Evolutionary conservation across 2,329 filamentous ascomycete genomes (phyloP).

Genomic region (Claviceps digitariae): DNA sequence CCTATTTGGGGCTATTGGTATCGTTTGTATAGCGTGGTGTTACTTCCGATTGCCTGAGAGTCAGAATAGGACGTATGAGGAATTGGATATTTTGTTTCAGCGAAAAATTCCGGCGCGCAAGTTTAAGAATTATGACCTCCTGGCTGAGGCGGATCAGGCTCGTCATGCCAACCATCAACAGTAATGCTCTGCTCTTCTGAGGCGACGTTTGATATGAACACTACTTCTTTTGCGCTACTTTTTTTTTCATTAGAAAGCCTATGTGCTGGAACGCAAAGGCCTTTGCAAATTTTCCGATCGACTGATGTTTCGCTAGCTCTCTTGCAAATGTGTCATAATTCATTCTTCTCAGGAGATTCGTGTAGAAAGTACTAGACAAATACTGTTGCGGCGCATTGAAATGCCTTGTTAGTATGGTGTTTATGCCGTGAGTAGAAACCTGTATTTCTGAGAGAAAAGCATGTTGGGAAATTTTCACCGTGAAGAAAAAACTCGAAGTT

Average conservation of each 20-base stretch:
- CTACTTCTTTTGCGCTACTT: not conserved
- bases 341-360: too few relatives aligned
- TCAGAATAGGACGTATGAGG: conserved; percentile 16
- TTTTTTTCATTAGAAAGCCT: not conserved
- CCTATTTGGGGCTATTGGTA: conserved; percentile 15
- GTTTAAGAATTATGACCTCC: conserved; percentile 9
- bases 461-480: too few relatives aligned
- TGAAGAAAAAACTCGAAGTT: too few relatives aligned
- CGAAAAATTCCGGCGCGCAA: conserved; percentile 7
- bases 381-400: too few relatives aligned
- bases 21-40: conserved; percentile 13
- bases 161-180: not conserved
- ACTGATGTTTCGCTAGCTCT: too few relatives aligned
- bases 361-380: too few relatives aligned
- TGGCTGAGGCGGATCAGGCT: conserved; percentile 6
- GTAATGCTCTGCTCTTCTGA: not conserved
- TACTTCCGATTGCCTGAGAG: conserved; percentile 19
- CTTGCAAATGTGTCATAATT: too few relatives aligned
- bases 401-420: too few relatives aligned
- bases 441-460: too few relatives aligned
- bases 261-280: too few relatives aligned
- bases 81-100: conserved; percentile 19
- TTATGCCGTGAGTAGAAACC: too few relatives aligned
- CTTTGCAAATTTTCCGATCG: too few relatives aligned
- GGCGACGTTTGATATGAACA: not conserved